phyloP scores from a whole-genome alignment of 2,329 filamentous ascomycete species.

The Epichloe coenophiala region DNA sequence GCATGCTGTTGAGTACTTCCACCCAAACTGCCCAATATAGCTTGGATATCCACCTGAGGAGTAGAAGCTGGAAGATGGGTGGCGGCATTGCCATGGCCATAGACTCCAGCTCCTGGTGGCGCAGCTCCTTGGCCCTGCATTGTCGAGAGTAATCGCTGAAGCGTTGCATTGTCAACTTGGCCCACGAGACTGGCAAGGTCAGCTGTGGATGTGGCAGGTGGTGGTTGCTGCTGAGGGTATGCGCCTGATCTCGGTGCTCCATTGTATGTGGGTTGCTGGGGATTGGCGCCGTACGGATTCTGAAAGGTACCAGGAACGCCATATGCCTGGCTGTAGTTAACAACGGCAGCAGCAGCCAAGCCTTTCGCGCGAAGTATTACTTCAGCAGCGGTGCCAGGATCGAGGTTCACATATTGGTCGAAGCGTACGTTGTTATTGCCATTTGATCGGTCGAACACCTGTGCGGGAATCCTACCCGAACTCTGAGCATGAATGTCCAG shows the following conservation, averaged over 20 bases:
- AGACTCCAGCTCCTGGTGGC: constrained; percentile 1
- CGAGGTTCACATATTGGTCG: constrained; percentile 76
- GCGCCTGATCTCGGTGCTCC: constrained; percentile 14
- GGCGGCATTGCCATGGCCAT: constrained; percentile 1
- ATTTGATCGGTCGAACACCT: constrained; percentile 69
- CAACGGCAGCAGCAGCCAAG: constrained; percentile 13
- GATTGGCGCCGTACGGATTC: constrained; percentile 20
- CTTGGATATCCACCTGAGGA: constrained; percentile 30
- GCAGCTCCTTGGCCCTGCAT: constrained; percentile 23
- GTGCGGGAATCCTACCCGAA: constrained; percentile 61
- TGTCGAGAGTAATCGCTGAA: constrained; percentile 57
- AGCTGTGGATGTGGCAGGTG: constrained; percentile 21
- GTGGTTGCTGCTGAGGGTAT: constrained; percentile 21
- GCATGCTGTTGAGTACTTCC: constrained; percentile 10
- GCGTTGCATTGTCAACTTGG: constrained; percentile 51
- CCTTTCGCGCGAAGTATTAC: constrained; percentile 62
- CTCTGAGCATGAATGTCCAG: constrained; percentile 57
- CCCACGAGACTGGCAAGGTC: constrained; percentile 54
- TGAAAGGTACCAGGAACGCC: constrained; percentile 13
- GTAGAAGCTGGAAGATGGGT: constrained; percentile 11
- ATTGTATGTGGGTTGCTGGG: constrained; percentile 13
- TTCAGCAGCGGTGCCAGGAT: constrained; percentile 65
- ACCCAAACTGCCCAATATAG: constrained; percentile 29
- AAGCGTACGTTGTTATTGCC: constrained; percentile 67
- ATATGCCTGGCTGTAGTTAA: constrained; percentile 19